Evolutionary conservation across 1,284 basidiomycete genomes (phyloP), one percentile per base, ranked within the genome.

Genomic region (Fereydounia khargensis): DNA sequence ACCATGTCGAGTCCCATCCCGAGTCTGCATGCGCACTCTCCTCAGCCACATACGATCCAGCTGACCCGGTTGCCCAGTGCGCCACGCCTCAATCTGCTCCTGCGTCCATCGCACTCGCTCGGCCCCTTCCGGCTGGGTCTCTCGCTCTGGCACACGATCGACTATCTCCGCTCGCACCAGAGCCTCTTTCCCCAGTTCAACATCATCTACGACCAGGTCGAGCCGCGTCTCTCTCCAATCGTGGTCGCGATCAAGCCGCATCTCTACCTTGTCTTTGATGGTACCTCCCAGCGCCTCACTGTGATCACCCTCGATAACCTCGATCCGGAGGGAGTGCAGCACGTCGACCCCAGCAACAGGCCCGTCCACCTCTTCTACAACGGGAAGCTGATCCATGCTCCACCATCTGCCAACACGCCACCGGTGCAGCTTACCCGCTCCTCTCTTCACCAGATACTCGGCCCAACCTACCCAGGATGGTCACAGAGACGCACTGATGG

Each of bases 111-210:
- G 3, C 35, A 39, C 13, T 37, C 44, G 6, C 48, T 63, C 8
- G 60, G 60, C 6, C 60, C 60, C 1, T 63, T 63, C 48, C 54
- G 49, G 42, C 55, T 63, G 4, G 60, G 60, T 18, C 55, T 59
- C 42, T 52, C 60, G n/a, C 55, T 63, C n/a, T 63, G 60, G 55
- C 60, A 63, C 30, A 37, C 47, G 5, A 42, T 63, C 50, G 57
- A 63, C 52, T 55, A 63, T 20, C 52, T 63, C 5, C 51, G 60
- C 11, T 63, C 60, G 18, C 42, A 59, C 8, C 55, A 55, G 13
- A 54, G 49, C 2, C 46, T 59, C 25, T 63, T 59, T 21, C 60
- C 60, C 1, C 55, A 63, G 28, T 42, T 63, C 48, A 44, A 55
- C 48, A 42, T 63, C 45, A 43, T 39, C 19, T 61, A 49, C 19